A percentile compares a stretch with the other conserved stretches of the same genome.
phyloP scores from a whole-genome alignment of 2,329 filamentous ascomycete species.

The Thermoascus crustaceus region DNA sequence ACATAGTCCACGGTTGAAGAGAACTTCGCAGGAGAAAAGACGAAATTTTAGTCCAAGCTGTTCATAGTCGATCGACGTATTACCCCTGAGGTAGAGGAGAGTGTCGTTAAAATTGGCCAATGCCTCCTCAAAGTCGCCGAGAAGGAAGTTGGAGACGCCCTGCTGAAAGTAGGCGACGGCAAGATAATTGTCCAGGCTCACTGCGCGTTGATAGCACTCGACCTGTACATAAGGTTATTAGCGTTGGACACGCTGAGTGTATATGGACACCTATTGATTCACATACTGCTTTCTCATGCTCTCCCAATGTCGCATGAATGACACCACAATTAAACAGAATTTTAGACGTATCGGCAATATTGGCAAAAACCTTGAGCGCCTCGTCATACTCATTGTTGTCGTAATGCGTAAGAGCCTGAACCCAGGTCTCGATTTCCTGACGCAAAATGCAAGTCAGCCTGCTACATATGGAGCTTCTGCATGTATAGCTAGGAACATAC shows the following conservation, averaged over 20 bases:
- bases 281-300: slow-evolving; percentile 88
- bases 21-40: slow-evolving; percentile 90
- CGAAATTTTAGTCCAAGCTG: slow-evolving; percentile 94
- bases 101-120: slow-evolving; percentile 99
- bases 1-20: slow-evolving; percentile 94
- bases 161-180: slow-evolving; percentile 98
- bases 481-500: slow-evolving; percentile 29
- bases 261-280: neutral
- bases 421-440: slow-evolving; percentile 98
- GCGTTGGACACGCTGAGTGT: neutral
- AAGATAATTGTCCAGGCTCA: slow-evolving; percentile 85
- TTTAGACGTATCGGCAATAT: slow-evolving; percentile 90
- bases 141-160: slow-evolving; percentile 93
- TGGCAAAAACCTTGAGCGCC: slow-evolving; percentile 71
- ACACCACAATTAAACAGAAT: slow-evolving; percentile 98
- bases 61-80: slow-evolving; percentile 96
- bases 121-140: slow-evolving; percentile 95
- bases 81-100: slow-evolving; percentile 84
- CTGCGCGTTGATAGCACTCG: slow-evolving; percentile 86
- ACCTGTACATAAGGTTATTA: slow-evolving; percentile 51
- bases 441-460: slow-evolving; percentile 1
- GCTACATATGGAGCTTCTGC: neutral
- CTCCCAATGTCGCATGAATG: slow-evolving; percentile 90
- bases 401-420: slow-evolving; percentile 79
- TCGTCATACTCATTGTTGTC: slow-evolving; percentile 98